These are phyloP conservation scores for Trichosporon inkin DNA, from an alignment of 1,284 basidiomycete genomes.

Conservation along the genomic window DNA sequence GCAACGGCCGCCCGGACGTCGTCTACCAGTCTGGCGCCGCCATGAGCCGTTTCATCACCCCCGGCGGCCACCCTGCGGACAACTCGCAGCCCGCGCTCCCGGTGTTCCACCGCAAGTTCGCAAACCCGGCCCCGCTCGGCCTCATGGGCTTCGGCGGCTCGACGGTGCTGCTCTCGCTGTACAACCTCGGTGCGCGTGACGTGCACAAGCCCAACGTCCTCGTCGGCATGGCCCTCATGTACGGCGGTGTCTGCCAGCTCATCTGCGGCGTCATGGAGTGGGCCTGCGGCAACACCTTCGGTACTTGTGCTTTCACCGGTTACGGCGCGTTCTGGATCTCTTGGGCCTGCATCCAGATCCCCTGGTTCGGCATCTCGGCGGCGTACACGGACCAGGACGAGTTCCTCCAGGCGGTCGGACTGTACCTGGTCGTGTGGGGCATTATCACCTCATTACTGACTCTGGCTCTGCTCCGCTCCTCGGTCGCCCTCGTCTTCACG, in stretches of 20 bases:
- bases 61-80: conserved; percentile 49
- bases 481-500: conserved; percentile 45
- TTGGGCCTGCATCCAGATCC: conserved; percentile 33
- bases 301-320: conserved; percentile 66
- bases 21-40: conserved; percentile 2
- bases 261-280: conserved; percentile 61
- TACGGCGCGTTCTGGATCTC: conserved; percentile 66
- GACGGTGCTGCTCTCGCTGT: conserved; percentile 54
- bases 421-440: conserved; percentile 51
- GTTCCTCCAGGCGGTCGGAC: conserved; percentile 52
- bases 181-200: conserved; percentile 47
- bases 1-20: neutral
- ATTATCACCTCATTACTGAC: conserved; percentile 23
- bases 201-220: conserved; percentile 64
- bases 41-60: conserved; percentile 33
- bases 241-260: conserved; percentile 72
- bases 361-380: conserved; percentile 54
- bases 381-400: conserved; percentile 53
- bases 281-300: conserved; percentile 63
- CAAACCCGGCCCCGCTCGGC: conserved; percentile 57
- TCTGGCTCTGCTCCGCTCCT: conserved; percentile 12
- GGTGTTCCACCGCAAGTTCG: conserved; percentile 52
- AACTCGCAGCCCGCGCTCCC: conserved; percentile 44
- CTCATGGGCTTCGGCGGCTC: conserved; percentile 54
- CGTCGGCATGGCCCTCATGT: conserved; percentile 69